Conservation (phyloP, 202 grass and related monocot genomes). For the Dendrocalamus latiflorus region DNA sequence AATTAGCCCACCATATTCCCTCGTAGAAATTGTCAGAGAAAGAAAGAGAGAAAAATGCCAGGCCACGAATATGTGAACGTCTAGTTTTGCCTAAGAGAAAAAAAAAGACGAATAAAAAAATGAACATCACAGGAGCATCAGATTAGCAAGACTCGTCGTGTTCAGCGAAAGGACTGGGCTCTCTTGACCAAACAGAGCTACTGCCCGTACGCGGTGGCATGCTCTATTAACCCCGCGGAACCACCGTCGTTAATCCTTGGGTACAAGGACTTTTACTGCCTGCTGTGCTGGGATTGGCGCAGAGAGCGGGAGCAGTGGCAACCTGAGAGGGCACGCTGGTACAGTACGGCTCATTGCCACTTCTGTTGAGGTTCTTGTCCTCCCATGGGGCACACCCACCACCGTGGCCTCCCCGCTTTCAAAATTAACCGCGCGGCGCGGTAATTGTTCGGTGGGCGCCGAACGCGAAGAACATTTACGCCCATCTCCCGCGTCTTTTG, state of each 20-base stretch:
- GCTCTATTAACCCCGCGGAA: not conserved
- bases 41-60: not conserved
- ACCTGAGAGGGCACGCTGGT: constrained; percentile 36
- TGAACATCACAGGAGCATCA: not conserved
- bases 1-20: not conserved
- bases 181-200: not conserved
- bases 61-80: not conserved
- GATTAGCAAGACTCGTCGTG: not conserved
- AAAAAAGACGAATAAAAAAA: no score
- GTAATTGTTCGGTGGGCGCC: not conserved
- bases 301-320: constrained; percentile 28
- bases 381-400: constrained; percentile 17
- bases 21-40: not conserved
- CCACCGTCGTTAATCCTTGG: constrained; percentile 2
- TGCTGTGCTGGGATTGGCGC: constrained; percentile 30
- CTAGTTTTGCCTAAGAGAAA: not conserved
- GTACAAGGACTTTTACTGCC: constrained; percentile 28
- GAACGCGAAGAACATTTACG: constrained; percentile 8
- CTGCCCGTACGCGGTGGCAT: not conserved
- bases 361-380: constrained; percentile 34
- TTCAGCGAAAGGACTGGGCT: not conserved
- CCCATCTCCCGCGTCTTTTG: not conserved
- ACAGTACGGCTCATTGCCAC: constrained; percentile 42
- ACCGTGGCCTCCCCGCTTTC: not conserved
- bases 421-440: constrained; percentile 36